phyloP scores from a whole-genome alignment of 257 asterid species.

The Sherardia arvensis region DNA sequence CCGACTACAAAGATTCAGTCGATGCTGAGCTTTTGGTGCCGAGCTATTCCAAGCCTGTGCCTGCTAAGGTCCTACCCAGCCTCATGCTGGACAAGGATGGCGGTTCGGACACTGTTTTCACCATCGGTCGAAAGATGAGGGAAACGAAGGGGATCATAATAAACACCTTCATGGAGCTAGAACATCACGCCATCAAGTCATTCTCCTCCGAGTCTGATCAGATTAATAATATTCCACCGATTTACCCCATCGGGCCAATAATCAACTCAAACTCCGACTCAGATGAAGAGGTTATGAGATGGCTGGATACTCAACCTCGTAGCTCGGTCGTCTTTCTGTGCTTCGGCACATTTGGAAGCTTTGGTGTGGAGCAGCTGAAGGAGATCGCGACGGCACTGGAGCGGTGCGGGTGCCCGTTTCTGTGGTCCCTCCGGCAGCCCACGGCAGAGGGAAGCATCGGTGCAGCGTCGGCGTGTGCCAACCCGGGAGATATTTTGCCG shows the following conservation, averaged over 20 bases:
- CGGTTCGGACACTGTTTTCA: neutral
- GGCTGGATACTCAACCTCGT: slow-evolving; percentile 19
- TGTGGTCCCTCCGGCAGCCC: slow-evolving; percentile 20
- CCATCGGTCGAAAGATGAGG: slow-evolving; percentile 8
- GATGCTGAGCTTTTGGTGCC: slow-evolving; percentile 14
- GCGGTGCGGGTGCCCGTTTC: slow-evolving; percentile 9
- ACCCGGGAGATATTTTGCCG: slow-evolving; percentile 17
- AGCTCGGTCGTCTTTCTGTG: slow-evolving; percentile 20
- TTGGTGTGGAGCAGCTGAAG: slow-evolving; percentile 12
- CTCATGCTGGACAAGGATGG: slow-evolving; percentile 9
- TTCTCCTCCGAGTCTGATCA: neutral
- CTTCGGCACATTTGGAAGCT: slow-evolving; percentile 23
- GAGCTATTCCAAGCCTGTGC: slow-evolving; percentile 11
- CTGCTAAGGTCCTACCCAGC: slow-evolving; percentile 17
- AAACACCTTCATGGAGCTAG: slow-evolving; percentile 23
- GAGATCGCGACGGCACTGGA: slow-evolving; percentile 23
- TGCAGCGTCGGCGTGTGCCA: slow-evolving; percentile 7
- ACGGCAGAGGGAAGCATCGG: slow-evolving; percentile 4
- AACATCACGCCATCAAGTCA: slow-evolving; percentile 5
- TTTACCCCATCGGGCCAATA: slow-evolving; percentile 20
- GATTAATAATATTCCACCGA: slow-evolving; percentile 9
- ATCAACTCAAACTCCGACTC: slow-evolving; percentile 7
- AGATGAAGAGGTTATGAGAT: slow-evolving; percentile 11
- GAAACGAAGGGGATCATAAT: slow-evolving; percentile 18
- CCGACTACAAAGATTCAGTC: slow-evolving; percentile 12